Base-by-base conservation (phyloP, 2,329 filamentous ascomycete species). In the Trichothecium roseum region DNA sequence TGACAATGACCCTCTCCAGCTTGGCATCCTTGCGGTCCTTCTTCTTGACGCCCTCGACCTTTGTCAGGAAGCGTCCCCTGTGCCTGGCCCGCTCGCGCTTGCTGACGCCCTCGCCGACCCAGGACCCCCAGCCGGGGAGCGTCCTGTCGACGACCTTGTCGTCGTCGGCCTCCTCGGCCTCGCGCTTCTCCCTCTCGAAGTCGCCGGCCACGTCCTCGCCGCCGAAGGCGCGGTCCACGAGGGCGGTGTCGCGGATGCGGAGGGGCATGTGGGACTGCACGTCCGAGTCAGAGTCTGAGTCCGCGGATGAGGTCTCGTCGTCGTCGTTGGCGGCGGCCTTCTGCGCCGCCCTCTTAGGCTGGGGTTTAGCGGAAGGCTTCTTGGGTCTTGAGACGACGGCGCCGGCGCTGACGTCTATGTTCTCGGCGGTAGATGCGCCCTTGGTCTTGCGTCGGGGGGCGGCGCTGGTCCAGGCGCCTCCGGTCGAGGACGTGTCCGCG, bases 121-220 rank as follows among this genome's bases (percentile, higher is more conserved):
- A 95, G 50, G 71, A 79, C 44, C 91, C 91, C 91, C 91, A 98
- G 31, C 91, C 91, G 1, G 87, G 87, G 5, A 98, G 69, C n/a
- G 84, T 83, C 45, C 81, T 82, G 54, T 89, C 86, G 20, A 87
- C 62, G 37, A 85, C 65, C 58, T 91, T 82, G 52, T 93, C 84
- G 45, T 83, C 86, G 56, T 95, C 87, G 14, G 84, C 83, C 20
- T 74, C 70, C 14, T 77, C 74, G 2, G 74, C 66, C 34, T 76
- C 74, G 13, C 68, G 70, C 62, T 96, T 96, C 53, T 96, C 88
- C 27, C 69, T 69, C 38, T 75, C 74, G 52, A 96, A 98, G 28
- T 87, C 79, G 31, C 74, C 74, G 8, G 82, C 77, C 2, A 93
- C 84, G 53, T 94, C 84, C 32, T 87, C 87, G 29, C 85, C 87